Evolutionary conservation across 805 yeast genomes (phyloP).

Genomic region (Tetrapisispora pingtungensis): DNA sequence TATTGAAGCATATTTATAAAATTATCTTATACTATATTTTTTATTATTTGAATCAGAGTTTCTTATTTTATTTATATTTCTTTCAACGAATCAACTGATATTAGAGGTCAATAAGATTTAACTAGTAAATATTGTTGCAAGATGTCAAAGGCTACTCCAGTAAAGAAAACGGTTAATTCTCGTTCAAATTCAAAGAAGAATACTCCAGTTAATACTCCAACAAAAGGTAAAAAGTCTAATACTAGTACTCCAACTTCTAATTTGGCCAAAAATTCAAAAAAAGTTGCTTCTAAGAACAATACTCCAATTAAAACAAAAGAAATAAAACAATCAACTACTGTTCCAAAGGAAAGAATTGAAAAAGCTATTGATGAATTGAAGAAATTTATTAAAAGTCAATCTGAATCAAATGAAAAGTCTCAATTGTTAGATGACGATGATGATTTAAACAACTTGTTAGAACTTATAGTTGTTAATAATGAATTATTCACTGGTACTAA

Average conservation of each 20-base stretch:
- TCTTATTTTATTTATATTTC: too few species aligned
- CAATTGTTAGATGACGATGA: constrained; percentile 42
- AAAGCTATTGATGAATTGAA: constrained; percentile 58
- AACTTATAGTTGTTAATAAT: constrained; percentile 54
- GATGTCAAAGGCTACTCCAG: constrained; percentile 4
- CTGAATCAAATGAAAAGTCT: constrained; percentile 21
- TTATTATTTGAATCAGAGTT: too few species aligned
- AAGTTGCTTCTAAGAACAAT: constrained; percentile 5
- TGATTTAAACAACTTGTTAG: constrained; percentile 37
- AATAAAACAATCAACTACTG: constrained; percentile 8
- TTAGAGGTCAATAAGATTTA: too few species aligned
- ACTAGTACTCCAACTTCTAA: constrained; percentile 1
- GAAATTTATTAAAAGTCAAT: constrained; percentile 31
- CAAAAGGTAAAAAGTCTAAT: constrained; percentile 3
- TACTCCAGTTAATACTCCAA: constrained; percentile 14
- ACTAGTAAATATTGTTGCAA: too few species aligned
- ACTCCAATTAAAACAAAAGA: constrained; percentile 3
- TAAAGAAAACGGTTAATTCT: background rate
- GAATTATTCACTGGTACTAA: constrained; percentile 44
- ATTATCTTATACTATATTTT: too few species aligned
- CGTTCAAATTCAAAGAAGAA: constrained; percentile 11
- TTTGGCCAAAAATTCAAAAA: constrained; percentile 7
- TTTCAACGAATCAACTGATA: too few species aligned
- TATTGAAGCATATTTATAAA: too few species aligned
- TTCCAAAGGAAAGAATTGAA: constrained; percentile 27